Evolutionary conservation across 2,329 filamentous ascomycete species (phyloP).

Genomic region (Fusarium nanum): DNA sequence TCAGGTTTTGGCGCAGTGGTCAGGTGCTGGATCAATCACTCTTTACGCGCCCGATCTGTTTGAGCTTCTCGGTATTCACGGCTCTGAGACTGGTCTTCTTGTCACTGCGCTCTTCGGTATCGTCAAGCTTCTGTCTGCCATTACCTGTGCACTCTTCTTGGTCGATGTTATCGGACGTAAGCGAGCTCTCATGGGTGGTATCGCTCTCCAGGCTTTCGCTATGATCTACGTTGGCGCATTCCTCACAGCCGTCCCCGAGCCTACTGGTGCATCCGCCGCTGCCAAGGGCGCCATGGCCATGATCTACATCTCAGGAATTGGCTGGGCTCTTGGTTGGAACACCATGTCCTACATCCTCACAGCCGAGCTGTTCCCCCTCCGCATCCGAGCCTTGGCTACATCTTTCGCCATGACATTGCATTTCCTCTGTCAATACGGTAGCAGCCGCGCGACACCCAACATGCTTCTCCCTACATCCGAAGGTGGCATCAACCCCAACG

Average conservation of each 20-base stretch:
- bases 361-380: constrained; percentile 27
- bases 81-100: constrained; percentile 18
- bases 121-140: constrained; percentile 16
- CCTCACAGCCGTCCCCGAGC: constrained; percentile 5
- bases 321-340: constrained; percentile 35
- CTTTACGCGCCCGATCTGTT: constrained; percentile 19
- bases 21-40: constrained; percentile 29
- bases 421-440: constrained; percentile 21
- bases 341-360: constrained; percentile 35
- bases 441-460: constrained; percentile 18
- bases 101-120: constrained; percentile 22
- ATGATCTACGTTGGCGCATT: constrained; percentile 23
- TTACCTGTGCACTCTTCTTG: constrained; percentile 12
- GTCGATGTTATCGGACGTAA: constrained; percentile 23
- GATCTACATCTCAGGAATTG: constrained; percentile 33
- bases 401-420: constrained; percentile 22
- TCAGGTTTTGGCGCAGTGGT: constrained; percentile 36
- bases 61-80: constrained; percentile 10
- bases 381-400: constrained; percentile 19
- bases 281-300: constrained; percentile 20
- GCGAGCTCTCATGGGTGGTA: constrained; percentile 16
- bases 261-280: neutral
- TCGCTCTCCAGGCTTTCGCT: constrained; percentile 12
- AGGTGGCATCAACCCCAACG: constrained; percentile 21
- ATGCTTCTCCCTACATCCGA: constrained; percentile 9